Evolutionary conservation across 768 basidiomycete genomes (phyloP).

Genomic region (Trametopsis cervina): DNA sequence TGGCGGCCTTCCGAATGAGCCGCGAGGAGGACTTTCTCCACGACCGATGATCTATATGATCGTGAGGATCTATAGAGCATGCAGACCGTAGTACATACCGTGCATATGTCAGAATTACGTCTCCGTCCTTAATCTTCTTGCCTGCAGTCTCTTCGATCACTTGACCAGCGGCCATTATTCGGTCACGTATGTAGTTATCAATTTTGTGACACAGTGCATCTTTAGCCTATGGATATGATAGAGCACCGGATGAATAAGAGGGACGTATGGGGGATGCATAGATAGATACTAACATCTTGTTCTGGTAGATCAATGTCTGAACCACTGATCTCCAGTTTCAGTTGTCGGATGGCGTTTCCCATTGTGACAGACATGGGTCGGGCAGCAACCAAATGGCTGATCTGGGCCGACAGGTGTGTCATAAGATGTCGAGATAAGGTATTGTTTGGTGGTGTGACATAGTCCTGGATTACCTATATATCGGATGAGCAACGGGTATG

Average conservation of each 20-base stretch:
- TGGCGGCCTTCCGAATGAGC: constrained; percentile 67
- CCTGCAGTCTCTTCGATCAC: constrained; percentile 86
- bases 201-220: constrained; percentile 76
- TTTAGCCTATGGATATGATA: constrained; percentile 62
- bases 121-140: constrained; percentile 91
- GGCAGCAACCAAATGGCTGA: constrained; percentile 80
- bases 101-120: constrained; percentile 89
- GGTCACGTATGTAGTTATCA: constrained; percentile 88
- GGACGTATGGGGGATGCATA: constrained; percentile 4
- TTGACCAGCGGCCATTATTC: constrained; percentile 88
- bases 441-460: constrained; percentile 78
- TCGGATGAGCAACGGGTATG: not conserved
- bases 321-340: constrained; percentile 92
- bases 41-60: constrained; percentile 74
- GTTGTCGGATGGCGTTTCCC: constrained; percentile 89
- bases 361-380: constrained; percentile 90
- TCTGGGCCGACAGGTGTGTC: constrained; percentile 89
- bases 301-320: constrained; percentile 92
- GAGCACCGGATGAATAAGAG: constrained; percentile 6
- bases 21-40: constrained; percentile 80
- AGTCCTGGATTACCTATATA: constrained; percentile 82
- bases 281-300: constrained; percentile 64
- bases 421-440: constrained; percentile 88
- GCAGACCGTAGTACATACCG: constrained; percentile 48
- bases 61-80: not conserved